Base-by-base conservation (phyloP, 2,329 filamentous ascomycete genomes). In the Aspergillus sp. region DNA sequence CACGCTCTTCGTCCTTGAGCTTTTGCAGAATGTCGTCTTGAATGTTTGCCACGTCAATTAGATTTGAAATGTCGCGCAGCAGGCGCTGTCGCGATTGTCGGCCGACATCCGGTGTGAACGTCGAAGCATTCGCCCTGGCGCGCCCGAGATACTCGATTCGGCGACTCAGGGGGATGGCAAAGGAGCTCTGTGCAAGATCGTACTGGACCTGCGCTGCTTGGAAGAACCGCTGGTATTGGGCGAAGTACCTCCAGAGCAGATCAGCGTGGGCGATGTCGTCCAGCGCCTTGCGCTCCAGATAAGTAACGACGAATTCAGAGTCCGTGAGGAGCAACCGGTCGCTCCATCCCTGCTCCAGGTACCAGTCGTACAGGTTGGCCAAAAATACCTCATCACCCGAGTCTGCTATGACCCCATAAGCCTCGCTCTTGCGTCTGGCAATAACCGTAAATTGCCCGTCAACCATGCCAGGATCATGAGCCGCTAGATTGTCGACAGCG, bases 281-380 rank as follows among this genome's bases (percentile, higher is more conserved):
- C 4, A 68, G 66, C 1, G 86, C 83, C 37, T 86, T 80, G 33
- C 82, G 78, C 50, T 84, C 71, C 2, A 98, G 74, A 55, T 94
- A 98, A 2, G 79, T 82, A 26, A 93, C 74, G 15, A 96, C 86
- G 49, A 86, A 88, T 0, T 80, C 75, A 4, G 88, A 93, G 36
- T 88, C 75, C 32, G 91, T 86, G 22, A 81, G 78, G 20, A 98
- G 74, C 16, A 98, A 73, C 10, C 86, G 80, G 42, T 95, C 86
- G 7, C 77, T 82, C 78, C 84, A 88, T 12, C 82, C 81, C 55
- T 88, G 80, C 33, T 73, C 64, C 44, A 96, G 78, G 59, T 98
- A 98, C 89, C 91, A 98, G 51, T 95, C 88, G 55, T 95, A 98
- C n/a, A 98, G 71, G 49, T 85, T 86, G 40, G 85, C 93, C 56